phyloP scores from a whole-genome alignment of 169 alveolate species.

The Eimeria falciformis region DNA sequence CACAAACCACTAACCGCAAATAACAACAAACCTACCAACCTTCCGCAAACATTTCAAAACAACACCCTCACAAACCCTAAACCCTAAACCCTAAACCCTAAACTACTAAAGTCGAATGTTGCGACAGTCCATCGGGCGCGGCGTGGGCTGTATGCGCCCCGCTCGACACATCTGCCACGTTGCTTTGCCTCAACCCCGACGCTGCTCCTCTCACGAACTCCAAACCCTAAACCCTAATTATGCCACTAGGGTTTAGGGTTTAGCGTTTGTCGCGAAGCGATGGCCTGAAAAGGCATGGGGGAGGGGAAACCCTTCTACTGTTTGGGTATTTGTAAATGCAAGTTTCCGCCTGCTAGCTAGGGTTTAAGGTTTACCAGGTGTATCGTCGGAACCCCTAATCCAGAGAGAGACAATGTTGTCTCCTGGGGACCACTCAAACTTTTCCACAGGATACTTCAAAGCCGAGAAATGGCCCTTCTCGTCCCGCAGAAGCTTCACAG shows the following conservation, averaged over 20 bases:
- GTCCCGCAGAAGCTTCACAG: slow-evolving; percentile 71
- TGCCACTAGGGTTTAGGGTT: slow-evolving; percentile 27
- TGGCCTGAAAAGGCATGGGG: not conserved
- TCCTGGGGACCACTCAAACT: slow-evolving; percentile 94
- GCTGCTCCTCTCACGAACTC: slow-evolving; percentile 17
- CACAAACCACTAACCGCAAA: not conserved
- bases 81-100: slow-evolving; percentile 23
- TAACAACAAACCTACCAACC: not conserved
- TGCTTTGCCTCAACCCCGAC: slow-evolving; percentile 35
- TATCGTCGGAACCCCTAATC: slow-evolving; percentile 90
- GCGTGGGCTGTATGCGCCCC: not conserved
- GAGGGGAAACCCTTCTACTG: no score
- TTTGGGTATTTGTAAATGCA: no score
- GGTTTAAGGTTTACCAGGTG: slow-evolving; percentile 86
- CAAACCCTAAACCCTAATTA: slow-evolving; percentile 48
- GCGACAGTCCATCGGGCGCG: slow-evolving; percentile 50
- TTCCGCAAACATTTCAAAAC: not conserved
- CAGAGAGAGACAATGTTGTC: slow-evolving; percentile 91
- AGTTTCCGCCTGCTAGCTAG: no score
- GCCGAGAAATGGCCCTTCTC: slow-evolving; percentile 80
- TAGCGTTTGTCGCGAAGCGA: not conserved
- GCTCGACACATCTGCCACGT: slow-evolving; percentile 58
- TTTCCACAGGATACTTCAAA: slow-evolving; percentile 87
- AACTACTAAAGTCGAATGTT: not conserved
- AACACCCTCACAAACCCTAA: not conserved